Base-by-base conservation (phyloP, 2,329 filamentous ascomycete species). In the Trichoderma breve region DNA sequence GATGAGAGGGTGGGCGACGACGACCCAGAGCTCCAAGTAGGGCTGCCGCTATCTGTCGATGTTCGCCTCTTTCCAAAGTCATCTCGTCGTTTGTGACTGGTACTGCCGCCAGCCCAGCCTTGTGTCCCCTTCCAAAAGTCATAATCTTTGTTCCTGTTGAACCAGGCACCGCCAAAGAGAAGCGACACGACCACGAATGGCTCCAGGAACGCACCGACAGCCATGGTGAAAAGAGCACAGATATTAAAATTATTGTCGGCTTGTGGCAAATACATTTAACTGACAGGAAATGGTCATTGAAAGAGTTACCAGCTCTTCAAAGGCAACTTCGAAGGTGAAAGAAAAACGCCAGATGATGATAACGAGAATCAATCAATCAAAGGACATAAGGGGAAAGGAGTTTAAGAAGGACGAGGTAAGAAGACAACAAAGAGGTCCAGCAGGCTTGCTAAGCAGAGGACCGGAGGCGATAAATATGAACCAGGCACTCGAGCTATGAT, bases 131-230 rank as follows among this genome's bases (percentile, higher is more conserved):
- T 71, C 60, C 73, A 74, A 64, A 81, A 77, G 74, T 74, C 76
- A 74, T 81, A 82, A 73, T 81, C 80, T 61, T 79, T 82, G 72
- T 81, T 82, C 72, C 83, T 81, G 76, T 84, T 84, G 76, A 84
- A 80, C 76, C 78, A 84, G 39, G 82, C 80, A n/a, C 83, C 83
- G 71, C 83, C 83, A 57, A 84, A 84, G 32, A 84, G 79, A 24
- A 84, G 79, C 30, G 81, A 80, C 69, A 84, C 79, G 65, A 84
- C 83, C 36, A 83, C 77, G 57, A 84, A 78, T 26, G 83, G 83
- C 74, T 84, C 83, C 65, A 82, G 76, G 71, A 84, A 79, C 9
- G 82, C 80, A 60, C 83, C 82, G 71, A 83, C 74, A 68, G 79
- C 79, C 83, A 84, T 84, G 24, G 47, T 73, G 63, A 67, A 71